Conservation (phyloP, 192 early-diverging fungal species). For the Dimargaris verticillata region DNA sequence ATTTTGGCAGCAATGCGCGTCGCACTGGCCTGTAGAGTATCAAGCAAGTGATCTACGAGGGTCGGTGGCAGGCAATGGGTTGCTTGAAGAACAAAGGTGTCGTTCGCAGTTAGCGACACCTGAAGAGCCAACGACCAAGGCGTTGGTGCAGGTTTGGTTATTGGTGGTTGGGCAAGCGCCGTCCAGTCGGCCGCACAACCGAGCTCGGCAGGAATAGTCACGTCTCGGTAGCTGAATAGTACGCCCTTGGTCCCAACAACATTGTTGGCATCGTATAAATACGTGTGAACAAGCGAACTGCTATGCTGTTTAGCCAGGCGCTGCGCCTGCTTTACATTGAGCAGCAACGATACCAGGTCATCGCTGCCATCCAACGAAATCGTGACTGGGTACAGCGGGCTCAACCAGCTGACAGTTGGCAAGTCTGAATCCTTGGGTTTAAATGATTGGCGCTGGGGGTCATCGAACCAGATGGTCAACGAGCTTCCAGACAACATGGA, state of each 20-base stretch:
- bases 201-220: background rate
- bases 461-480: background rate
- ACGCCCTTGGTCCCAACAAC: background rate
- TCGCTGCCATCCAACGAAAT: background rate
- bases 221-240: background rate
- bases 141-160: too few relatives aligned
- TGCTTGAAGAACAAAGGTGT: background rate
- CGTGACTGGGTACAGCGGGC: background rate
- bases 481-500: background rate
- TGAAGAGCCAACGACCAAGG: too few relatives aligned
- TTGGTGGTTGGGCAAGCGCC: too few relatives aligned
- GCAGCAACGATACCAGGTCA: background rate
- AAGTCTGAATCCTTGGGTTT: background rate
- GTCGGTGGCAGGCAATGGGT: background rate
- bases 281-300: too few relatives aligned
- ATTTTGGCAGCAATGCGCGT: background rate
- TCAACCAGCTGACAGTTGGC: background rate
- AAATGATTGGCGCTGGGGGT: background rate
- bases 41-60: too few relatives aligned
- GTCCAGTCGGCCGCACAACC: background rate
- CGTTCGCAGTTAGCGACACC: background rate
- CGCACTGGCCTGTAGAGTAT: too few relatives aligned
- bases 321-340: background rate
- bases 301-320: background rate
- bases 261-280: background rate